Evolutionary conservation across 75 land plant species (phyloP).

Genomic region (Cupressus sempervirens): DNA sequence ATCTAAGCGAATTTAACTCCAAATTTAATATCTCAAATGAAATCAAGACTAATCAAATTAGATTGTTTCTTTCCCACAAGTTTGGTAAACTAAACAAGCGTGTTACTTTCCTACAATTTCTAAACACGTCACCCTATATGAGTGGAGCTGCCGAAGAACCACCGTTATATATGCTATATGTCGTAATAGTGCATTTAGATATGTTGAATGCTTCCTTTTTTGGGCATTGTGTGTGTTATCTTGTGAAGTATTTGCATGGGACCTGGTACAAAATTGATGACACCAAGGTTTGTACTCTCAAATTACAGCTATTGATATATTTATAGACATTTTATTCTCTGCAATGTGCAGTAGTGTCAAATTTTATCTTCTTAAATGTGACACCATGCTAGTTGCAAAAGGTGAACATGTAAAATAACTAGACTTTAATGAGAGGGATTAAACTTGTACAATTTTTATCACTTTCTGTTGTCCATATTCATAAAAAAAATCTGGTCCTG

Average conservation of each 20-base stretch:
- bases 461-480: too few relatives aligned
- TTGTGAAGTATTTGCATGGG: conserved; percentile 62
- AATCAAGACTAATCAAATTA: too few relatives aligned
- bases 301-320: not conserved
- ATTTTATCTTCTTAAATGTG: too few relatives aligned
- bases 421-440: too few relatives aligned
- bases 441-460: too few relatives aligned
- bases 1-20: too few relatives aligned
- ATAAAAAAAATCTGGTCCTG: too few relatives aligned
- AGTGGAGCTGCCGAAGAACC: conserved; percentile 48
- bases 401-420: too few relatives aligned
- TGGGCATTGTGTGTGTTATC: conserved; percentile 95
- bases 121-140: conserved; percentile 77
- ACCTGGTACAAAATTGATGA: conserved; percentile 90
- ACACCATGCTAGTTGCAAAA: too few relatives aligned
- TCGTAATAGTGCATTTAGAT: conserved; percentile 92
- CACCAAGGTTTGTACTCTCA: conserved; percentile 52
- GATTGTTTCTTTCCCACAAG: too few relatives aligned
- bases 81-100: conserved; percentile 94
- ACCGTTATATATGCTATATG: conserved; percentile 73
- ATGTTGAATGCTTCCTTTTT: conserved; percentile 96
- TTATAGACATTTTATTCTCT: not conserved
- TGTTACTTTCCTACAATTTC: conserved; percentile 65
- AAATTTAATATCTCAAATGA: too few relatives aligned
- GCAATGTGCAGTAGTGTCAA: too few relatives aligned